Evolutionary conservation across 148 eudicot species (phyloP).

Genomic region (Silene uniflora): DNA sequence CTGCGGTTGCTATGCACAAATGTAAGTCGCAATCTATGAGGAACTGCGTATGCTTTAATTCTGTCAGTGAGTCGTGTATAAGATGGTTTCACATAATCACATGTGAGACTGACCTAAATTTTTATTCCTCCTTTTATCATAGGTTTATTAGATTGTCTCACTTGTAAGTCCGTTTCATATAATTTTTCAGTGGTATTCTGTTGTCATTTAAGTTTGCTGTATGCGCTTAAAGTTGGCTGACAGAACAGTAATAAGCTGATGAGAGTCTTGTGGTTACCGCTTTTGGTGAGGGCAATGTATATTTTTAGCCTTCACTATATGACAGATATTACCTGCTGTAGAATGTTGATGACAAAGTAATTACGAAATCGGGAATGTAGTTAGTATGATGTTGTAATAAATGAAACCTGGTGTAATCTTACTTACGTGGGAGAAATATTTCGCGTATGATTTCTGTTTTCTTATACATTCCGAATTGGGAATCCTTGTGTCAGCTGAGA

Average conservation of each 20-base stretch:
- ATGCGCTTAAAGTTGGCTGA: neutral
- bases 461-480: neutral
- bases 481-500: neutral
- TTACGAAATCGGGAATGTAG: neutral
- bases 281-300: neutral
- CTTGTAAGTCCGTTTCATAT: too few relatives aligned
- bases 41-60: too few relatives aligned
- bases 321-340: neutral
- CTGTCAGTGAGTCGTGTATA: too few relatives aligned
- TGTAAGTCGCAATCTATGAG: too few relatives aligned
- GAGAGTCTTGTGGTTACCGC: neutral
- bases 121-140: too few relatives aligned
- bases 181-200: too few relatives aligned
- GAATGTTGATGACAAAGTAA: neutral
- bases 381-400: neutral
- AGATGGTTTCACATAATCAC: too few relatives aligned
- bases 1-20: too few relatives aligned
- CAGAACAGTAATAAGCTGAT: neutral
- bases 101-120: too few relatives aligned
- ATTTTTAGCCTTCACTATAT: neutral
- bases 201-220: too few relatives aligned
- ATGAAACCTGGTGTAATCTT: slow-evolving; percentile 7
- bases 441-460: neutral
- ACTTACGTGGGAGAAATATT: neutral
- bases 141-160: too few relatives aligned